phyloP scores from a whole-genome alignment of 2,329 filamentous ascomycete species.

The Achaetomium macrosporum region DNA sequence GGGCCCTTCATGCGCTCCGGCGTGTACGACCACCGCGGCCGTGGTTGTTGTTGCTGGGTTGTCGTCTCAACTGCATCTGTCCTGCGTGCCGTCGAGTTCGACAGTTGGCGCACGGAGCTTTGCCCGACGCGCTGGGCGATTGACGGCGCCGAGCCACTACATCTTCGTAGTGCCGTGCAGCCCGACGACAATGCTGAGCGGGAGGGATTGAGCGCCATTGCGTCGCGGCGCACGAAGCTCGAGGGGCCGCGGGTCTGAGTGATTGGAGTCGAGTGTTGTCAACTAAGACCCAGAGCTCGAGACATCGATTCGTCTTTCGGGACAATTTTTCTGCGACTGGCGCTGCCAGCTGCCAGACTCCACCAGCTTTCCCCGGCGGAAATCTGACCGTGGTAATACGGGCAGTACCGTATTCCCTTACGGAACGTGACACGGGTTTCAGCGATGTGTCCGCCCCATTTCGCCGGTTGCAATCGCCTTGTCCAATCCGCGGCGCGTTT shows the following conservation, averaged over 20 bases:
- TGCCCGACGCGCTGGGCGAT: constrained; percentile 8
- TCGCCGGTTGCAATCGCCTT: too few species aligned
- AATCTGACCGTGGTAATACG: too few species aligned
- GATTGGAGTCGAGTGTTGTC: neutral
- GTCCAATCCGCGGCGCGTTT: neutral
- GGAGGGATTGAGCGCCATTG: constrained; percentile 33
- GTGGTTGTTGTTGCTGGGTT: neutral
- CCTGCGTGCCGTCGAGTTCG: constrained; percentile 7
- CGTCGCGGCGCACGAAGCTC: constrained; percentile 7
- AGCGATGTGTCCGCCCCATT: too few species aligned
- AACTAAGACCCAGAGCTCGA: neutral
- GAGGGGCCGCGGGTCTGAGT: neutral
- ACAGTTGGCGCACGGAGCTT: constrained; percentile 12
- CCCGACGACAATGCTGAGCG: constrained; percentile 30
- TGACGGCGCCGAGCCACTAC: constrained; percentile 19
- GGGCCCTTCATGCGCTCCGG: constrained; percentile 64
- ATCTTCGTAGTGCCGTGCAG: constrained; percentile 30
- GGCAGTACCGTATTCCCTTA: too few species aligned
- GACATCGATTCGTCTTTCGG: neutral
- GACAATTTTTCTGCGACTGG: neutral
- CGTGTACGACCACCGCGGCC: constrained; percentile 65
- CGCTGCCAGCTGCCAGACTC: neutral
- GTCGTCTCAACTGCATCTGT: constrained; percentile 5
- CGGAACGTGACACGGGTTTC: too few species aligned
- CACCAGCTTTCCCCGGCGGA: too few species aligned